These are phyloP conservation scores for Salvia hispanica DNA, from an alignment of 257 asterid genomes.

Conservation along the genomic window DNA sequence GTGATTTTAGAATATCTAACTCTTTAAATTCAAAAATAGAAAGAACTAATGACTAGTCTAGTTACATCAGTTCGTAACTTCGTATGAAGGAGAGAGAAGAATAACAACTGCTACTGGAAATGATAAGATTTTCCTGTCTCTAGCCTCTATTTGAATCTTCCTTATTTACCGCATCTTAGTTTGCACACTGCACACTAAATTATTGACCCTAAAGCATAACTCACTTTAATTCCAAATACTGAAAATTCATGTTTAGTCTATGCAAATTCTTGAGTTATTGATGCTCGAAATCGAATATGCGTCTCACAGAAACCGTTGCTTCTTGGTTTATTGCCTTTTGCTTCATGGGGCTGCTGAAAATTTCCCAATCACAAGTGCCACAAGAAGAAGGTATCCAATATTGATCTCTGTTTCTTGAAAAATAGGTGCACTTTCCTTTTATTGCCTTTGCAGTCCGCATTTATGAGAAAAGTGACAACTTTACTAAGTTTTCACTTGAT, in stretches of 20 bases:
- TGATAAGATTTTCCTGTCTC: too few relatives aligned
- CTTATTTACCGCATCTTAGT: too few relatives aligned
- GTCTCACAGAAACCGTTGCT: conserved; percentile 21
- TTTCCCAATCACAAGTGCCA: conserved; percentile 44
- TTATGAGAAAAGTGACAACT: neutral
- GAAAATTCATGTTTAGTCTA: neutral
- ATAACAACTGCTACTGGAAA: too few relatives aligned
- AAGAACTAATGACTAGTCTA: too few relatives aligned
- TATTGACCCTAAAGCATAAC: neutral
- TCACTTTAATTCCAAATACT: neutral
- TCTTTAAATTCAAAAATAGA: too few relatives aligned
- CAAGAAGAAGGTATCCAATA: conserved; percentile 44
- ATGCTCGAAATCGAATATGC: conserved; percentile 35
- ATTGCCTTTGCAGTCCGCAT: neutral
- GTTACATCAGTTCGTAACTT: too few relatives aligned
- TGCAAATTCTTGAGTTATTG: conserved; percentile 25
- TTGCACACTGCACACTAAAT: neutral
- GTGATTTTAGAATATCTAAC: too few relatives aligned
- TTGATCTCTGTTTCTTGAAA: neutral
- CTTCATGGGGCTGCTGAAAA: conserved; percentile 30
- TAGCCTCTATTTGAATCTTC: too few relatives aligned
- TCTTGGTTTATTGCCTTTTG: conserved; percentile 35
- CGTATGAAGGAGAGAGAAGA: too few relatives aligned
- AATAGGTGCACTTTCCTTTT: neutral
- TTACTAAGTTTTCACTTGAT: neutral